Percentiles rank a stretch among this genome's conserved stretches.
Conservation (phyloP, 148 eudicot species). For the Rhododendron henanense region DNA sequence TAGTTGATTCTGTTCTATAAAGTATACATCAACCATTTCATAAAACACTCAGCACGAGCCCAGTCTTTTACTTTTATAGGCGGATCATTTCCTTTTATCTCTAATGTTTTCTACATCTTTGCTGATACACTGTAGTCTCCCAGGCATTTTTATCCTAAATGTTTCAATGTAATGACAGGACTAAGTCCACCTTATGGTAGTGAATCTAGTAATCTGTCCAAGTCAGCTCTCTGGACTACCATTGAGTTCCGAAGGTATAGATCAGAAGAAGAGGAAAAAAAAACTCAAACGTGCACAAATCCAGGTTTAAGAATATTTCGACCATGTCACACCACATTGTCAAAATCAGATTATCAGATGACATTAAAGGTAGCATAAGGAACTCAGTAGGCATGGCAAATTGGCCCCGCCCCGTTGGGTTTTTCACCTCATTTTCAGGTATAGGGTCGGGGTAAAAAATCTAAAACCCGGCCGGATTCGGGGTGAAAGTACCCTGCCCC, state of each 20-base stretch:
- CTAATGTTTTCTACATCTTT: not conserved
- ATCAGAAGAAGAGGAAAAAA: not conserved
- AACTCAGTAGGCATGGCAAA: no score
- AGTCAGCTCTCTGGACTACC: not conserved
- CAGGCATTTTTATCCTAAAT: not conserved
- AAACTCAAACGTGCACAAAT: not conserved
- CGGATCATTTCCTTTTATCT: not conserved
- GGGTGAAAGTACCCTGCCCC: no score
- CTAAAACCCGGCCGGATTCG: no score
- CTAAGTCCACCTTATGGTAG: not conserved
- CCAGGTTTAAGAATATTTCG: no score
- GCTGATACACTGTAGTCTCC: not conserved
- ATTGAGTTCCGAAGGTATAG: not conserved
- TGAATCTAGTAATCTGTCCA: not conserved
- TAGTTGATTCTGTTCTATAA: not conserved
- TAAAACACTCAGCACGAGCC: not conserved
- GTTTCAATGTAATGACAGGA: not conserved
- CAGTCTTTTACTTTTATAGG: not conserved
- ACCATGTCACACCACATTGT: no score
- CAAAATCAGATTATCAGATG: no score
- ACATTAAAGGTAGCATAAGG: no score
- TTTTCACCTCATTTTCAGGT: no score
- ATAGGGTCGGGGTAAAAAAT: no score
- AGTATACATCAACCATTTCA: not conserved
- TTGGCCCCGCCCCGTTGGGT: no score